Evolutionary conservation across 345 rosid genomes (phyloP).

Genomic region (Citrus australasica): DNA sequence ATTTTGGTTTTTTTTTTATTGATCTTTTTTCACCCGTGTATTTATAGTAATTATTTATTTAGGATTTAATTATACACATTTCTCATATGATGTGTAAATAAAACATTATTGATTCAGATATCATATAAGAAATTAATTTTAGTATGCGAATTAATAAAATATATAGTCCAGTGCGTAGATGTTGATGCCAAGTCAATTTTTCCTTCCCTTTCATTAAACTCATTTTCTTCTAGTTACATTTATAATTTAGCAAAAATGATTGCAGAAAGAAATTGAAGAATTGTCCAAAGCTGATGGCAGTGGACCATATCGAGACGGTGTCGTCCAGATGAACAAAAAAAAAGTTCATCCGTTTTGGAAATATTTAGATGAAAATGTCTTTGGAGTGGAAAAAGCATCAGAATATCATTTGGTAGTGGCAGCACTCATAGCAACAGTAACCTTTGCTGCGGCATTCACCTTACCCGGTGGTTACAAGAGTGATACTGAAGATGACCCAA

Average conservation of each 20-base stretch:
- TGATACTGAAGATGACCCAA: neutral
- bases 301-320: neutral
- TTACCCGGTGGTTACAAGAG: neutral
- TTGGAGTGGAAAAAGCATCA: neutral
- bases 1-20: no score
- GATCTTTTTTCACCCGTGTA: neutral
- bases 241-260: no score
- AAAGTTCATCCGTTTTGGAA: neutral
- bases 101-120: no score
- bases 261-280: neutral
- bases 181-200: no score
- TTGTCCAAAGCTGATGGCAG: neutral
- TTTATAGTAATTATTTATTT: neutral
- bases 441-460: neutral
- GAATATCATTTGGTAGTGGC: neutral
- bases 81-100: no score
- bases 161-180: neutral
- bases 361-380: neutral
- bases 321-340: neutral
- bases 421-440: neutral
- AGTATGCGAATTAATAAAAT: neutral
- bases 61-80: no score
- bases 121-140: neutral
- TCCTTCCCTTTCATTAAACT: no score
- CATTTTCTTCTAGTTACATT: no score